Evolutionary conservation across 2,329 filamentous ascomycete genomes (phyloP), one percentile per base, ranked within the genome.

Genomic region (Lecanosticta acicola): DNA sequence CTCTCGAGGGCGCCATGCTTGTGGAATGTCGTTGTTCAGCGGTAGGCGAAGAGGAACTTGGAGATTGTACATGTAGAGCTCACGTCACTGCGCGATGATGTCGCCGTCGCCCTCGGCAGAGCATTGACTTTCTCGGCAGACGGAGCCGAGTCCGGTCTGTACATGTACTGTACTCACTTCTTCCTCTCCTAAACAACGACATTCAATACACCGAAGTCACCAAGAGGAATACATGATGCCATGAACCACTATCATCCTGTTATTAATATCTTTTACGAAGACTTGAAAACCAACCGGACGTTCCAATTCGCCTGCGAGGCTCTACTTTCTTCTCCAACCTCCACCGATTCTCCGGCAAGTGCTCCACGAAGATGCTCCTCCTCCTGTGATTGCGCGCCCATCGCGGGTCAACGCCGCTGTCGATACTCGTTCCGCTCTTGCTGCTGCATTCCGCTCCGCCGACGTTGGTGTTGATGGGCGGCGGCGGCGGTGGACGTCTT

Each of bases 1-100:
- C 50, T 52, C 57, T 18, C 36, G 54, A 57, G 10, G 54, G 47
- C 21, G 55, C 51, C 58, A 61, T 61, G 33, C 17, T n/a, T n/a
- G n/a, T n/a, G n/a, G n/a, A n/a, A n/a, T n/a, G n/a, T n/a, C n/a
- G n/a, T n/a, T n/a, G n/a, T 35, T 35, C 33, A 35, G 17, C 4
- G n/a, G 33, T 4, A 14, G 33, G 8, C 8, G 8, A 32, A 8
- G 26, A 32, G 26, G 17, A 16, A 7, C 21, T 13, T 18, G n/a
- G 7, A 18, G 34, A 11, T 29, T 29, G 24, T 29, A 7, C 7
- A 5, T 29, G 24, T 29, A 29, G 11, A 29, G 24, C 7, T 29
- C 7, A 29, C 11, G 7, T 11, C 24, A 29, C 34, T 21, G 17
- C 37, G 24, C 21, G 37, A 39, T 20, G 37, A 21, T 39, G 35